These are phyloP conservation scores for Eremomyces bilateralis DNA, from an alignment of 495 filamentous ascomycete genomes.

Conservation along the genomic window DNA sequence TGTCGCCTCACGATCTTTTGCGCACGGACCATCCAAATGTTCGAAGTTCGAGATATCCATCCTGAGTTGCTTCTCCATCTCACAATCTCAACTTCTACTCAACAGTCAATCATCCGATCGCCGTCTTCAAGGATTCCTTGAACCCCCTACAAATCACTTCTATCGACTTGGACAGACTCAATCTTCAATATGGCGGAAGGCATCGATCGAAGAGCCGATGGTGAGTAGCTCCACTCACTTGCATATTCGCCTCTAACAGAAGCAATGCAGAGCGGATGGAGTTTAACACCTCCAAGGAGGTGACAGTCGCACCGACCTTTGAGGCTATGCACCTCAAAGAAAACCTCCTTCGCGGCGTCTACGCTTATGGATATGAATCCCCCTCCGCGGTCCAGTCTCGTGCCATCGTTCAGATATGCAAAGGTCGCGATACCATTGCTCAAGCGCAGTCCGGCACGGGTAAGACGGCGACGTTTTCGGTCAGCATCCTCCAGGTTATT, in stretches of 20 bases:
- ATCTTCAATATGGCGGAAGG: constrained; percentile 56
- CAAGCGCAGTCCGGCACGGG: constrained; percentile 99
- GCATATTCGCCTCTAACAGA: neutral
- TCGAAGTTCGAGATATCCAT: no score
- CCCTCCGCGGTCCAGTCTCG: constrained; percentile 93
- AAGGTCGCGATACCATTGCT: constrained; percentile 93
- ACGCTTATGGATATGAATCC: constrained; percentile 95
- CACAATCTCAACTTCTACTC: neutral
- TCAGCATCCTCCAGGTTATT: constrained; percentile 80
- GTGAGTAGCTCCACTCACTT: constrained; percentile 15
- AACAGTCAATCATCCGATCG: neutral
- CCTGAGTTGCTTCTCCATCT: no score
- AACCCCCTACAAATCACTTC: no score
- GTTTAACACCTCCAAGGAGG: constrained; percentile 94
- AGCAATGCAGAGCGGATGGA: constrained; percentile 62
- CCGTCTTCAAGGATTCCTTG: neutral
- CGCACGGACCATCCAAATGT: no score
- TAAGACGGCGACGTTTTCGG: constrained; percentile 97
- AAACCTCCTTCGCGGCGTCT: constrained; percentile 88
- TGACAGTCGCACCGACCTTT: constrained; percentile 56
- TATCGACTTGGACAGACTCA: no score
- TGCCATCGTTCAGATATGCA: constrained; percentile 96
- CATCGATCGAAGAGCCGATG: constrained; percentile 81
- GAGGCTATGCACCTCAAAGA: constrained; percentile 82
- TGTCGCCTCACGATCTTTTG: no score